These are phyloP conservation scores for Coemansia sp. DNA, from an alignment of 192 early-diverging fungal species.

Conservation along the genomic window DNA sequence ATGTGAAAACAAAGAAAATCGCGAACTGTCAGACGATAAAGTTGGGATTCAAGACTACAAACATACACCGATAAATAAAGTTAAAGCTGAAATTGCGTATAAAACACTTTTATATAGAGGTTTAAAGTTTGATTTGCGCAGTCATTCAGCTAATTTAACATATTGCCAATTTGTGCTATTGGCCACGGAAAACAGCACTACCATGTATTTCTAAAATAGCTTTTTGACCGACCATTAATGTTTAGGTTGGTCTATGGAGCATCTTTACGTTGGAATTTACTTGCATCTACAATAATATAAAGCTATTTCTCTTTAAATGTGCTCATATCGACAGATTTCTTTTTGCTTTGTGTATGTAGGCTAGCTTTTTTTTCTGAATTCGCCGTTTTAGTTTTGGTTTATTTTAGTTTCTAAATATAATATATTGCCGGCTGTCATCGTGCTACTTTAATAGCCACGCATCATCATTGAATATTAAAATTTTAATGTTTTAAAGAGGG, in stretches of 20 bases:
- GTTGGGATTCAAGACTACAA: too few relatives aligned
- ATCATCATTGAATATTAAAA: not conserved
- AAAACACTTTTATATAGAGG: not conserved
- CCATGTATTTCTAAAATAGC: not conserved
- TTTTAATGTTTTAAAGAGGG: not conserved
- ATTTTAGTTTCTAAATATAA: not conserved
- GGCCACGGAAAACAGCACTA: not conserved
- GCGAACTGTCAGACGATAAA: too few relatives aligned
- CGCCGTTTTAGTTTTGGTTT: not conserved
- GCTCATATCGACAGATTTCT: too few relatives aligned
- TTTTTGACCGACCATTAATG: not conserved
- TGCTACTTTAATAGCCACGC: not conserved
- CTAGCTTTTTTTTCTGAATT: not conserved
- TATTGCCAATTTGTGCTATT: not conserved
- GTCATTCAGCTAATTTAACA: not conserved
- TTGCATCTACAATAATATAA: too few relatives aligned
- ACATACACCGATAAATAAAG: too few relatives aligned
- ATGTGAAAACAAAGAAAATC: too few relatives aligned
- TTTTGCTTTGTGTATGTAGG: not conserved
- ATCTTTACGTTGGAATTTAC: not conserved
- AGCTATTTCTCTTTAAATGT: too few relatives aligned
- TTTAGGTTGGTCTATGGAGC: not conserved
- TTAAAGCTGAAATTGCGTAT: too few relatives aligned
- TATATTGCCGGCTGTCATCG: not conserved
- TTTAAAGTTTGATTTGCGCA: not conserved